These are phyloP conservation scores for Rhododendron griersonianum DNA, from an alignment of 148 eudicot genomes.

Conservation along the genomic window DNA sequence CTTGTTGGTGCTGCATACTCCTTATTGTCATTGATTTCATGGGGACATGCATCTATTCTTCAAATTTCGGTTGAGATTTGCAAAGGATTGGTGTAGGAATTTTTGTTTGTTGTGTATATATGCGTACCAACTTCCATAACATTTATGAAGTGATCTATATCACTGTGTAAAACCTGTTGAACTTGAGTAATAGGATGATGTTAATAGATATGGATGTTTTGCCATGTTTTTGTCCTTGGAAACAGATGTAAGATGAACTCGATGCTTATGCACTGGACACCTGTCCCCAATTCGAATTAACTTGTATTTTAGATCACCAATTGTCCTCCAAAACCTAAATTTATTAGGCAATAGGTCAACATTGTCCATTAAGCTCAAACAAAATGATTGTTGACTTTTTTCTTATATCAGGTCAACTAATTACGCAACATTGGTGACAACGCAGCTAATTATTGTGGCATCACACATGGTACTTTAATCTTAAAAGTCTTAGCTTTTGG, in stretches of 20 bases:
- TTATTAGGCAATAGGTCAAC: background rate
- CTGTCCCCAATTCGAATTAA: background rate
- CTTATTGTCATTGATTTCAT: background rate
- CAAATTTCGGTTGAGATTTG: background rate
- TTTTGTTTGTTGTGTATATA: background rate
- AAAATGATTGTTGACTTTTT: slow-evolving; percentile 7
- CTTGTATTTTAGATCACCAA: background rate
- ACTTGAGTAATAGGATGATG: background rate
- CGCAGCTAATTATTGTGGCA: slow-evolving; percentile 70
- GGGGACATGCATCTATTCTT: background rate
- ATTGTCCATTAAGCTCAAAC: background rate
- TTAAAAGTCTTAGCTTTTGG: background rate
- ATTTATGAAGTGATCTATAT: background rate
- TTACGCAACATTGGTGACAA: slow-evolving; percentile 74
- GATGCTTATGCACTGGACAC: background rate
- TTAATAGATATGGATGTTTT: background rate
- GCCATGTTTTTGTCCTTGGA: background rate
- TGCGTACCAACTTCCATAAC: background rate
- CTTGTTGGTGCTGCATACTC: background rate
- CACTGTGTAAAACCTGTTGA: background rate
- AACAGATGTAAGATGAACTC: background rate
- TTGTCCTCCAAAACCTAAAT: background rate
- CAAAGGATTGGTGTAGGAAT: background rate
- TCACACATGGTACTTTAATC: slow-evolving; percentile 68
- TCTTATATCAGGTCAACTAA: slow-evolving; percentile 69